Conservation (phyloP, 2,329 filamentous ascomycete genomes). For the Alternaria triticina region DNA sequence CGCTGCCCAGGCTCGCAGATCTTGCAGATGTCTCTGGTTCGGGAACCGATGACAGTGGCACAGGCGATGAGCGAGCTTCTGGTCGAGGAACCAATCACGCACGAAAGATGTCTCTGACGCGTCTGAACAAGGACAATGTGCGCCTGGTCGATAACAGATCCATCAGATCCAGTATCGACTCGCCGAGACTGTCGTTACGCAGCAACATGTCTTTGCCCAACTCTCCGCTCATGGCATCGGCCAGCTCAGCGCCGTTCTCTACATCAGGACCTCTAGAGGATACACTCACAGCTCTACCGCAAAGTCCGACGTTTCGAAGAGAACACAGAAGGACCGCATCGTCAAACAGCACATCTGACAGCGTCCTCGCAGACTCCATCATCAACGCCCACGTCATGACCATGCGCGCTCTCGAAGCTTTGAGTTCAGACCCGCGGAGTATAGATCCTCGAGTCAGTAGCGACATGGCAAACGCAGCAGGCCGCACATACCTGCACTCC, state of each 20-base stretch:
- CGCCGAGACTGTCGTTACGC: conserved; percentile 23
- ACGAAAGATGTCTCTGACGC: conserved; percentile 29
- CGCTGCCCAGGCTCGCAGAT: conserved; percentile 21
- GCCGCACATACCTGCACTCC: conserved; percentile 10
- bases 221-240: conserved; percentile 3
- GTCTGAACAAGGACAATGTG: conserved; percentile 28
- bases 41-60: neutral
- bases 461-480: neutral
- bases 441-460: conserved; percentile 6
- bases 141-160: conserved; percentile 33
- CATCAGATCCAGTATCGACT: conserved; percentile 21
- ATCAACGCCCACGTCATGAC: conserved; percentile 39
- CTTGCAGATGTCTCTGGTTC: conserved; percentile 12
- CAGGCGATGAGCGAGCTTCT: neutral
- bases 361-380: conserved; percentile 34
- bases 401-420: conserved; percentile 34
- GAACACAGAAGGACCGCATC: conserved; percentile 20
- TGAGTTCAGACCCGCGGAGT: conserved; percentile 20
- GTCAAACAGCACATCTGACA: conserved; percentile 25
- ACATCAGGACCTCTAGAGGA: neutral
- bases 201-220: conserved; percentile 15
- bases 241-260: conserved; percentile 2
- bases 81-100: conserved; percentile 23
- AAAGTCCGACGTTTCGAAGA: conserved; percentile 1
- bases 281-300: neutral